phyloP scores from a whole-genome alignment of 139 green algal genomes.

The Chlamydomonas schloesseri region DNA sequence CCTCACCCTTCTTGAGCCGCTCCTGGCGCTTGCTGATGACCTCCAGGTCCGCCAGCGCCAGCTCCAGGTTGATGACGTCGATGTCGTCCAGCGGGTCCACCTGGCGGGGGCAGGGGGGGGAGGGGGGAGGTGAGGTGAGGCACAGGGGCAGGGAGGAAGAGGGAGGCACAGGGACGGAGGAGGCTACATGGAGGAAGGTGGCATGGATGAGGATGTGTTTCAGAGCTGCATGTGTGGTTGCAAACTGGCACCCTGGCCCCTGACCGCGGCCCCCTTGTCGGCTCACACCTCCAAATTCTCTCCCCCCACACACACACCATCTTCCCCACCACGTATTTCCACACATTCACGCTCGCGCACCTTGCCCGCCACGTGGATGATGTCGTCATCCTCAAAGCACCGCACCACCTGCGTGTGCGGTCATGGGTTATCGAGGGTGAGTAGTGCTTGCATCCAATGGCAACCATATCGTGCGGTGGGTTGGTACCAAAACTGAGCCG shows the following conservation, averaged over 20 bases:
- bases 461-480: no score
- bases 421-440: no score
- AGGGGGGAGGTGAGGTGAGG: neutral
- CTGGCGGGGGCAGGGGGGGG: neutral
- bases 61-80: constrained; percentile 97
- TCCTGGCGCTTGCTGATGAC: constrained; percentile 93
- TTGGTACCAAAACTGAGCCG: no score
- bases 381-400: constrained; percentile 97
- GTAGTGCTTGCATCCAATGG: no score
- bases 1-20: constrained; percentile 84
- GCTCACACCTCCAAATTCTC: no score
- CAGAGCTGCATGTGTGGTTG: neutral
- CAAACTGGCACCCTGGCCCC: no score
- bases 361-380: constrained; percentile 93
- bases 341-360: constrained; percentile 53
- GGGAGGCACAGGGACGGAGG: no score
- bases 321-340: no score
- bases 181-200: no score
- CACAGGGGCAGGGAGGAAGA: no score
- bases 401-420: constrained; percentile 88
- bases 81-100: constrained; percentile 79
- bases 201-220: neutral
- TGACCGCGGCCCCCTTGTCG: no score
- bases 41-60: constrained; percentile 90
- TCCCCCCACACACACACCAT: no score